A percentile compares a stretch with the other conserved stretches of the same genome.
Evolutionary conservation across 2,329 filamentous ascomycete species (phyloP).

Genomic region (Aspergillus proliferans): DNA sequence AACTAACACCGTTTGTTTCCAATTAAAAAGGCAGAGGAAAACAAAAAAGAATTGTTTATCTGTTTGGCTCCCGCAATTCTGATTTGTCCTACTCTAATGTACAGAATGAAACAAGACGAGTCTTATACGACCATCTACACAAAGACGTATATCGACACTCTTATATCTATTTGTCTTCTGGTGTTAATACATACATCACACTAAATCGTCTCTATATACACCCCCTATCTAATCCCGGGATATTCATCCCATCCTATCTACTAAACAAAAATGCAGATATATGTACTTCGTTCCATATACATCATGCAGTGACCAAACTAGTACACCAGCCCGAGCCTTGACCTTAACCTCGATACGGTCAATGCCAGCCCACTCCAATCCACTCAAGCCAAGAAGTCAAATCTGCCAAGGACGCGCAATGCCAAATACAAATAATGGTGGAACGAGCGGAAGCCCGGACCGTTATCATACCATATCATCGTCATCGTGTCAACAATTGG

Average conservation of each 20-base stretch:
- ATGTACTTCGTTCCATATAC: not conserved
- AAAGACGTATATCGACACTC: not conserved
- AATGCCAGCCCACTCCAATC: not conserved
- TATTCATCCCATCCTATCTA: not conserved
- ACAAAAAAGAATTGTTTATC: not conserved
- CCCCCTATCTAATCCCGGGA: not conserved
- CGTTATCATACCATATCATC: conserved; percentile 1
- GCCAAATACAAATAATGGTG: not conserved
- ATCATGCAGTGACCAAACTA: not conserved
- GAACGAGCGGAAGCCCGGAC: conserved; percentile 1
- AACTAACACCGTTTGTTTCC: not conserved
- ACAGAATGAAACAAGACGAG: not conserved
- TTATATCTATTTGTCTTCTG: not conserved
- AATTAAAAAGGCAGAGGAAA: not conserved
- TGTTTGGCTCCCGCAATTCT: not conserved
- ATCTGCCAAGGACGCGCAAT: not conserved
- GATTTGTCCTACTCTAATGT: not conserved
- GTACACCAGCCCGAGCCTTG: not conserved
- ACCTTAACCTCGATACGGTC: not conserved
- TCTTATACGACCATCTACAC: not conserved
- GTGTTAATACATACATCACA: not conserved
- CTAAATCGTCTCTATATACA: not conserved
- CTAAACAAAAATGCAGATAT: not conserved
- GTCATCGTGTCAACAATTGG: not conserved
- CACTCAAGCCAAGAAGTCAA: not conserved